Evolutionary conservation across 1,284 basidiomycete species (phyloP), one percentile per base, ranked within the genome.

Genomic region (Cutaneotrichosporon spelunceum): DNA sequence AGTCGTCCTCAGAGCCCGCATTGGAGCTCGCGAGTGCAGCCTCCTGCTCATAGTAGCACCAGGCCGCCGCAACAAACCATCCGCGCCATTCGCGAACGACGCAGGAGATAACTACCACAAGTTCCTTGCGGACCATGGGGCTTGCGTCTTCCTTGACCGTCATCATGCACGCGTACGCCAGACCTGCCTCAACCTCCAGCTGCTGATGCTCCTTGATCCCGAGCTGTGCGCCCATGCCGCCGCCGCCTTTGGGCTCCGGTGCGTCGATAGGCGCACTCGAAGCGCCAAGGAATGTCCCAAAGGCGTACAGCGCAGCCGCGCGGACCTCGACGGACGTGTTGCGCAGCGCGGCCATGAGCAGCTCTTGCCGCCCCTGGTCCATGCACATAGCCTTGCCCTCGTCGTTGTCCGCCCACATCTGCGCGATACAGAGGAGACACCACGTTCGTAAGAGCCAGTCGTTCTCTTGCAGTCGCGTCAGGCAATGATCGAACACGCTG

Each of bases 71-170:
- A 53, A 95, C 90, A 70, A 98, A 93, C 81, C 93, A 93, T 11
- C 95, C 94, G 63, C 92, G 83, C 90, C 94, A 98, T 78, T 97
- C 93, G 74, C 92, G 90, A 16, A 95, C 93, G 24, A 99, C 82
- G 68, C 92, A 92, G 69, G 91, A 94, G 56, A 98, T 87, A 45
- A 98, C 84, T 39, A 97, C 86, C 39, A 98, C 83, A 13, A 98
- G 82, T 77, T 99, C 96, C 79, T 97, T 97, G 65, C 96, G 83
- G 8, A 95, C 94, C 86, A 97, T 90, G 0, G 96, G 95, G 65
- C 90, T 93, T 3, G 91, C 95, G 74, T 99, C 95, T 60, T 93
- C 91, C 76, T 91, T 91, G 64, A 93, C 89, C 1, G 79, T 78
- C 52, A 91, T 87, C 50, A 83, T 79, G 47, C 80, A 80, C 10